Conservation (phyloP, 2,329 filamentous ascomycete genomes). For the Chrysoporthe austroafricana region DNA sequence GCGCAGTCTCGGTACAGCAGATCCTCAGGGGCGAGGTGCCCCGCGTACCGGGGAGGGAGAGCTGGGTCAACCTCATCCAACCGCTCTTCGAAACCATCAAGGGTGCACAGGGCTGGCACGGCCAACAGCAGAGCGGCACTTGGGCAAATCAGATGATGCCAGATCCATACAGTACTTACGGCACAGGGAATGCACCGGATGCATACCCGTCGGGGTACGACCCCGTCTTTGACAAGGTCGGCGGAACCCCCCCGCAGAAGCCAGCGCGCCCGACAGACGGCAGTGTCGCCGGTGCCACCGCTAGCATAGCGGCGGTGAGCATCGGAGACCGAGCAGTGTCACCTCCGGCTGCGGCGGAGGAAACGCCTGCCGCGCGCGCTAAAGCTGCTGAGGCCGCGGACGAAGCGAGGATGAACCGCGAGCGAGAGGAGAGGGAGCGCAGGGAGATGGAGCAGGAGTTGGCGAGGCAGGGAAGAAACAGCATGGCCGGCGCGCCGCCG, state of each 20-base stretch:
- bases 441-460: constrained; percentile 14
- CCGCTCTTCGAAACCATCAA: constrained; percentile 42
- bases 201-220: constrained; percentile 22
- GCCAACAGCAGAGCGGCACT: constrained; percentile 18
- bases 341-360: constrained; percentile 9
- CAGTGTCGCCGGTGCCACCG: constrained; percentile 13
- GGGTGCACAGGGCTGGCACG: constrained; percentile 40
- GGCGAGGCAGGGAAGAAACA: constrained; percentile 17
- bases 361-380: constrained; percentile 25
- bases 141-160: constrained; percentile 25
- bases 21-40: constrained; percentile 53
- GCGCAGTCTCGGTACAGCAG: constrained; percentile 51
- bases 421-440: constrained; percentile 23
- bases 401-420: constrained; percentile 25
- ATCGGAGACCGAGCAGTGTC: constrained; percentile 22
- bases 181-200: constrained; percentile 11
- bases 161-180: constrained; percentile 8
- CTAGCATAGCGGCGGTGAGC: constrained; percentile 26
- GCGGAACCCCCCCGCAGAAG: constrained; percentile 15
- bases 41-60: constrained; percentile 28
- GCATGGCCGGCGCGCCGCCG: constrained; percentile 32
- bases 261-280: constrained; percentile 16
- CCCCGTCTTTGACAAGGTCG: constrained; percentile 15
- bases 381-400: constrained; percentile 36
- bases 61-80: constrained; percentile 41